Base-by-base conservation (phyloP, 2,329 filamentous ascomycete species). In the Chaetomium olivaceum region DNA sequence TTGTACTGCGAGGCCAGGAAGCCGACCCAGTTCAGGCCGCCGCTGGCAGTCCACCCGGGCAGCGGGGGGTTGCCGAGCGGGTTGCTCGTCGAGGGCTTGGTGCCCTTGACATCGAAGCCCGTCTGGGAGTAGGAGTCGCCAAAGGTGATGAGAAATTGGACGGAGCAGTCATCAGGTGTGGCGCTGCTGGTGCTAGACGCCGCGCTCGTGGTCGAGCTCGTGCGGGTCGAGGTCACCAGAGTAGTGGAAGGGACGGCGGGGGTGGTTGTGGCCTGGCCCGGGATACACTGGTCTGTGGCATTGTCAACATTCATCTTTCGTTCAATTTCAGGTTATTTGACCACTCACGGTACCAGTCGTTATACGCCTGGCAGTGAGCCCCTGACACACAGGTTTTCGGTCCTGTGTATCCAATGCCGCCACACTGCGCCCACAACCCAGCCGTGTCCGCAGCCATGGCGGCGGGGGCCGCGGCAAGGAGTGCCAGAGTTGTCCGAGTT, bases 81-180 rank as follows among this genome's bases (percentile, higher is more conserved):
- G 71, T 87, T 86, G 6, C 76, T 74, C 4, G 77, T 66, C n/a
- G 77, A 81, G 12, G 87, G 85, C 64, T 86, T 82, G 1, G 78
- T 75, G 23, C 76, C 76, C 43, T 75, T 77, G 56, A 81, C 73
- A 69, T 85, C 76, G 77, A 89, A 89, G 51, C 82, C 83, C 2
- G 84, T 87, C 67, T 83, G 81, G 1, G 84, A 84, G 75, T 87
- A 88, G 2, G 84, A 87, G 71, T 88, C 83, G 51, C 86, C 85
- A 69, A 81, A 81, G 8, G 76, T 79, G 65, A 81, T 80, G 64
- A 81, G 75, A 64, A 79, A 80, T 52, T 76, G 73, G 5, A 67
- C 46, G 1, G 62, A 62, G 1, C 66, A 61, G 12, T 51, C 52
- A 54, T 61, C 46, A 50, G 50, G 56, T n/a, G 36, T 43, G 52